Evolutionary conservation across 352 stramenopile genomes (phyloP).

Genomic region (Phytophthora pluvialis): DNA sequence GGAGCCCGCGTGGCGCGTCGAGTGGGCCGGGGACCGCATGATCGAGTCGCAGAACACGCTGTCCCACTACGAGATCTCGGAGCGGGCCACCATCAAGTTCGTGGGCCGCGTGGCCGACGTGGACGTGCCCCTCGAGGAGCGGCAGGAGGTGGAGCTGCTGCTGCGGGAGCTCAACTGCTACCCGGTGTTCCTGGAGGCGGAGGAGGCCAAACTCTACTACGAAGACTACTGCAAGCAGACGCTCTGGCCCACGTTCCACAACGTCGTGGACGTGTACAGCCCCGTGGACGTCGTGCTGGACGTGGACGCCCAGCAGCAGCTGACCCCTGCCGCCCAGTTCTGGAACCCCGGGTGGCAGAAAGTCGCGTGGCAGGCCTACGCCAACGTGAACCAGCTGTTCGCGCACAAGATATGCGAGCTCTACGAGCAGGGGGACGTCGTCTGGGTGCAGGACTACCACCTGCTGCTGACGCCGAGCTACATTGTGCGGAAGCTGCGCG

Average conservation of each 20-base stretch:
- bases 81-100: slow-evolving; percentile 74
- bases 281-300: slow-evolving; percentile 72
- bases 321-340: slow-evolving; percentile 37
- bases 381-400: slow-evolving; percentile 96
- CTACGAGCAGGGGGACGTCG: slow-evolving; percentile 83
- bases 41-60: slow-evolving; percentile 80
- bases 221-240: slow-evolving; percentile 97
- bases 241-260: slow-evolving; percentile 97
- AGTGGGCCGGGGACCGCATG: slow-evolving; percentile 79
- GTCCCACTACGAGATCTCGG: slow-evolving; percentile 74
- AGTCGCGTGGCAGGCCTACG: slow-evolving; percentile 92
- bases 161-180: slow-evolving; percentile 71
- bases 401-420: slow-evolving; percentile 77
- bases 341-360: slow-evolving; percentile 78
- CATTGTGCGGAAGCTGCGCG: slow-evolving; percentile 89
- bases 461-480: slow-evolving; percentile 97
- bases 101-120: slow-evolving; percentile 68
- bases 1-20: slow-evolving; percentile 51
- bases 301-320: slow-evolving; percentile 33
- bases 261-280: slow-evolving; percentile 93
- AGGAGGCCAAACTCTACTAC: slow-evolving; percentile 76
- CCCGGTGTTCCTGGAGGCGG: slow-evolving; percentile 58
- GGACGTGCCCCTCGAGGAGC: slow-evolving; percentile 57
- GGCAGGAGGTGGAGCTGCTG: slow-evolving; percentile 50
- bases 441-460: slow-evolving; percentile 99